A percentile compares a stretch with the other conserved stretches of the same genome.
phyloP scores from a whole-genome alignment of 1,139 yeast genomes.

The Nakaseomyces uthaithaninus region DNA sequence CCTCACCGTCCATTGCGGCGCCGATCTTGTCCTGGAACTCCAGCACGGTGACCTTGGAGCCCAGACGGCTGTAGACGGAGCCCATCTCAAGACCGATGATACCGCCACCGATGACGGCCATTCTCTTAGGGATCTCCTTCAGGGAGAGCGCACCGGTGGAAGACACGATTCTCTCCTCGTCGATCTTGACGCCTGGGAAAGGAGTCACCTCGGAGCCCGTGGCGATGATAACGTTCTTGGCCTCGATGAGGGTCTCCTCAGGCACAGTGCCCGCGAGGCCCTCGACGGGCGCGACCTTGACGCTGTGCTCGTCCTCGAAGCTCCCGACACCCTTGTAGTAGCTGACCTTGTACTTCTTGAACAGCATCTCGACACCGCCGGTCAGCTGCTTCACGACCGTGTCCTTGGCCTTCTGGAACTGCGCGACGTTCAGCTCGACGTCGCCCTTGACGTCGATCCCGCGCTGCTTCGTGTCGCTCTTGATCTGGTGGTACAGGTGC shows the following conservation, averaged over 20 bases:
- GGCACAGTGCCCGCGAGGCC: constrained; percentile 57
- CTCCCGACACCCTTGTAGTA: constrained; percentile 93
- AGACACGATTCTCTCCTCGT: constrained; percentile 94
- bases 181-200: constrained; percentile 95
- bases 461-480: constrained; percentile 74
- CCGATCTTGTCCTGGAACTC: constrained; percentile 90
- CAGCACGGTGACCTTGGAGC: constrained; percentile 88
- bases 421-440: constrained; percentile 63
- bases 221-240: constrained; percentile 88
- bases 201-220: constrained; percentile 99
- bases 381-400: constrained; percentile 84
- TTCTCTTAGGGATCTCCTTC: constrained; percentile 81
- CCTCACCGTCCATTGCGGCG: constrained; percentile 96
- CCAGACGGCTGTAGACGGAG: constrained; percentile 92
- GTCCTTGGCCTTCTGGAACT: constrained; percentile 88
- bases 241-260: constrained; percentile 47
- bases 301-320: constrained; percentile 69
- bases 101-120: constrained; percentile 98
- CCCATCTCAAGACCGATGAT: constrained; percentile 99
- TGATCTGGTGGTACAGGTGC: constrained; percentile 81
- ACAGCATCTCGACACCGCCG: constrained; percentile 86
- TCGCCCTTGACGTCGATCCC: constrained; percentile 81
- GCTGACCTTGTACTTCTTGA: constrained; percentile 91
- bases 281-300: constrained; percentile 79
- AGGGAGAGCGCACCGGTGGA: constrained; percentile 88